Base-by-base conservation (phyloP, 768 basidiomycete genomes). In the Termitomyces sp. region DNA sequence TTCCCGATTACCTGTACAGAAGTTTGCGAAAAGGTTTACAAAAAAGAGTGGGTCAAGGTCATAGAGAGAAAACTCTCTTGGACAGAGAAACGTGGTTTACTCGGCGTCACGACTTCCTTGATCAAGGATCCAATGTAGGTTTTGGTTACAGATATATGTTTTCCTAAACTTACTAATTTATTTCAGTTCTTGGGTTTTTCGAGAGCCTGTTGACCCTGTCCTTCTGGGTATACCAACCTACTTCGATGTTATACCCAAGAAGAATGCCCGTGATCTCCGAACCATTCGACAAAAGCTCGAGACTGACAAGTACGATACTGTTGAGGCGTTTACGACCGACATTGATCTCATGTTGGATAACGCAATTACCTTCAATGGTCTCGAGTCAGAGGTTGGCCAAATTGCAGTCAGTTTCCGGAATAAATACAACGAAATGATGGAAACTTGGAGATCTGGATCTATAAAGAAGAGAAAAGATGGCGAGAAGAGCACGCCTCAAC, bases 201-300 rank as follows among this genome's bases (percentile, higher is more conserved):
- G 83, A 49, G 86, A 88, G 55, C 87, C 91, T 42, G 93, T 98
- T n/a, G 94, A 98, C 71, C 94, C 95, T 3, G 80, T 91, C 20
- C 72, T 78, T 3, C 75, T 95, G 34, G 84, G 82, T 5, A 92
- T 98, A 51, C 96, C 95, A 7, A 84, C 86, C 9, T 98, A 98
- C 68, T 89, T 87, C 69, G 85, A 94, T 34, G 74, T 95, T 56
- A 91, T 98, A 62, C 86, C 88, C 5, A 81, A 78, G 60, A 92
- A 90, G 67, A 85, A 95, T 62, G 92, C 92, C 3, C 85, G 96
- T 45, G 96, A 98, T 72, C 75, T 98, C 55, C 74, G 77, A 60
- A 88, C 87, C 51, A 95, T 98, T 65, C 82, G 87, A 60, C 78
- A 79, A 65, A 93, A 88, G 69, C 77, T 98, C 58, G 90, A 93